A percentile compares a stretch with the other conserved stretches of the same genome.
Evolutionary conservation across 768 basidiomycete species (phyloP).

Genomic region (Gelatoporia subvermispora): DNA sequence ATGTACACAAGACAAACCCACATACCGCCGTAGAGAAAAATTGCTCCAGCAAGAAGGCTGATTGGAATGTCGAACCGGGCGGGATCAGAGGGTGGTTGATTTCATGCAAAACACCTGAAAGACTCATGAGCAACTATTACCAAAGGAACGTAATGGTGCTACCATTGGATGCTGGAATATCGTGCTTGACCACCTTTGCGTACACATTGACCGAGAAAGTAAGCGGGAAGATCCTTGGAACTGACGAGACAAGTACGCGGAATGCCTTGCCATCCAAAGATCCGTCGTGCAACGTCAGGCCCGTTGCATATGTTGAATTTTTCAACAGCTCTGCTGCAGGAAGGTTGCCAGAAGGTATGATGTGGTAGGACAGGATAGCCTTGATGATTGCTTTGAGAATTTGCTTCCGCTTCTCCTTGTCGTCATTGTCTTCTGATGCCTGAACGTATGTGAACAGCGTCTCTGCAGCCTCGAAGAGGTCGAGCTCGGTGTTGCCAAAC

Average conservation of each 20-base stretch:
- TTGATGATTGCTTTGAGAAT: conserved; percentile 50
- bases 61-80: conserved; percentile 47
- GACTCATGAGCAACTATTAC: not conserved
- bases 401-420: conserved; percentile 36
- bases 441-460: conserved; percentile 30
- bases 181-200: conserved; percentile 35
- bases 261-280: conserved; percentile 40
- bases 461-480: conserved; percentile 24
- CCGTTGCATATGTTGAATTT: conserved; percentile 52
- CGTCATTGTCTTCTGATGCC: conserved; percentile 24
- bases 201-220: conserved; percentile 40
- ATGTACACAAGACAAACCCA: not conserved
- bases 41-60: conserved; percentile 37
- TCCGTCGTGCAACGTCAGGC: conserved; percentile 37
- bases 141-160: conserved; percentile 4
- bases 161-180: conserved; percentile 49
- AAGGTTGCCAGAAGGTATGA: conserved; percentile 36
- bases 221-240: conserved; percentile 25
- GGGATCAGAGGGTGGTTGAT: conserved; percentile 52
- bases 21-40: conserved; percentile 47
- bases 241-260: conserved; percentile 37
- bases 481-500: conserved; percentile 11
- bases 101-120: conserved; percentile 45
- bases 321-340: conserved; percentile 36
- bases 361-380: conserved; percentile 54